These are phyloP conservation scores for Helicosporidium sp. DNA, from an alignment of 139 green algal genomes.

Conservation along the genomic window DNA sequence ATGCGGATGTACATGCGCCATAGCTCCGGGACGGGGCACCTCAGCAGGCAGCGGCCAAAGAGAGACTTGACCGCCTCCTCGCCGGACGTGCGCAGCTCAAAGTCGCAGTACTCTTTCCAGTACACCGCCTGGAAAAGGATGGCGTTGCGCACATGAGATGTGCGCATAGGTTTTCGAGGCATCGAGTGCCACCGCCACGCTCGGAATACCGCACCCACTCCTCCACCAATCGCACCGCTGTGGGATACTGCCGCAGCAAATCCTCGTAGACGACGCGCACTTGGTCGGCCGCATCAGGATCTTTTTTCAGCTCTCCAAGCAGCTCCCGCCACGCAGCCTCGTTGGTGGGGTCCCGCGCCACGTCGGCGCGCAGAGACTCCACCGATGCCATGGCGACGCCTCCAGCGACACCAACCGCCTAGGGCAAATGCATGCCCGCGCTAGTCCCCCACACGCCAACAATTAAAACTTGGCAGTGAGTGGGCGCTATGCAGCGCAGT, in stretches of 20 bases:
- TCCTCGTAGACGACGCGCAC: constrained; percentile 34
- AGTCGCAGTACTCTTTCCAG: constrained; percentile 45
- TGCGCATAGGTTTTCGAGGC: not conserved
- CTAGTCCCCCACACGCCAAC: no score
- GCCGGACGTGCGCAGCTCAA: constrained; percentile 23
- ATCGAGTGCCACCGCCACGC: not conserved
- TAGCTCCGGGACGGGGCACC: constrained; percentile 47
- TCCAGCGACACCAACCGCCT: no score
- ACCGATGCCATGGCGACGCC: no score
- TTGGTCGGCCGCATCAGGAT: no score
- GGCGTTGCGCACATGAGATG: no score
- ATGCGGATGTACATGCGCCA: constrained; percentile 63
- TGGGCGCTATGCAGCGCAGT: no score
- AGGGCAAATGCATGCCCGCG: no score
- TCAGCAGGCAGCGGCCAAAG: constrained; percentile 64
- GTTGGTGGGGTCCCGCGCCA: no score
- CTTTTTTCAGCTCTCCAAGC: no score
- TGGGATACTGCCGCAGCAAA: constrained; percentile 37
- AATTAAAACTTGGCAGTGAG: no score
- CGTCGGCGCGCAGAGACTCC: no score
- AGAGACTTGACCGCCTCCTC: constrained; percentile 33
- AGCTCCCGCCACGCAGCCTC: no score
- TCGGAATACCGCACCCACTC: not conserved
- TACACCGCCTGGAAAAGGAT: constrained; percentile 22
- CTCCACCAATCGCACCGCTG: constrained; percentile 21